Evolutionary conservation across 345 rosid species (phyloP), one percentile per base, ranked within the genome.

Genomic region (Trapa bicornis): DNA sequence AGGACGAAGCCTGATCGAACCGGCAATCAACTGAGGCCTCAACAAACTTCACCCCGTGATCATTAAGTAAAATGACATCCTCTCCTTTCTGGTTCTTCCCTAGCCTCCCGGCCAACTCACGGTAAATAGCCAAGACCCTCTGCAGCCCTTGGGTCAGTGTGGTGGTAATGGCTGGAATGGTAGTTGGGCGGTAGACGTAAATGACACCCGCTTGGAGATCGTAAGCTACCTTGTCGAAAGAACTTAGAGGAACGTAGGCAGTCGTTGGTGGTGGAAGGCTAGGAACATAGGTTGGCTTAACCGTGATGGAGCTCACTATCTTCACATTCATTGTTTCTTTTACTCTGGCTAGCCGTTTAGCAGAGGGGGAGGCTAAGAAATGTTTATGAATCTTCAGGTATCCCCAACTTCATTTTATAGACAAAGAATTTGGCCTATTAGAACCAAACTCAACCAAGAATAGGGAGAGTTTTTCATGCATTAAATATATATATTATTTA

Each of bases 281-380:
- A 37, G 10, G 10, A 11, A 74, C 71, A n/a, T 69, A 67, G 33
- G 38, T 43, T 53, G 78, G 81, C 58, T 72, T 69, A 66, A 74
- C 38, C 36, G 35, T 64, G 6, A 67, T 68, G 35, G 76, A 65
- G 36, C 48, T 62, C 57, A 72, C 72, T 33, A 70, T 58, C 69
- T 29, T 78, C 67, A 78, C 74, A 74, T 78, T 78, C 78, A 78
- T 78, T 57, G 37, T 64, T 52, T 52, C 17, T 22, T 3, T 53
- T 3, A 22, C 29, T 22, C 29, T 22, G 29, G 29, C 29, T 22
- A 22, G 29, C 29, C 29, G 29, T 22, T 22, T 22, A 22, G 29
- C 0, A 22, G 29, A 22, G 29, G 29, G 29, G 0, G 29, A 22
- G 29, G 29, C 29, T 22, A 22, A 22, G 29, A 22, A 22, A 22